These are phyloP conservation scores for Sporothrix brasiliensis DNA, from an alignment of 2,329 filamentous ascomycete species.

Conservation along the genomic window DNA sequence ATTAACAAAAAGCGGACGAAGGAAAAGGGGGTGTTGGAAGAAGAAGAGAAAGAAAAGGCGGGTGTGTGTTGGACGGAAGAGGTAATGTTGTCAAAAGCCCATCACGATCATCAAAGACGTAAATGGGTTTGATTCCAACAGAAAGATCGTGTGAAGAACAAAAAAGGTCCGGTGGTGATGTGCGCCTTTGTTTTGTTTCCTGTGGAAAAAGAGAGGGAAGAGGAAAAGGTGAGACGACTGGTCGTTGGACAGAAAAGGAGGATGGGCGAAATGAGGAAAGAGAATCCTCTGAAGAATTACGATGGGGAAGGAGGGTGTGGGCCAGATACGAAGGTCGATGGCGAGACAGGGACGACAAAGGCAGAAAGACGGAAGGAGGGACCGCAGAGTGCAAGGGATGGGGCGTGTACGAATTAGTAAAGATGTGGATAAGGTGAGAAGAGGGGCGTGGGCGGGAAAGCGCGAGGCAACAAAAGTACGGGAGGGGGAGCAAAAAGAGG, in stretches of 20 bases:
- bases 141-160: conserved; percentile 22
- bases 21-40: conserved; percentile 38
- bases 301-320: conserved; percentile 29
- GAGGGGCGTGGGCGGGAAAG: conserved; percentile 21
- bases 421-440: not conserved
- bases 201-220: conserved; percentile 12
- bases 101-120: conserved; percentile 29
- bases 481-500: conserved; percentile 4
- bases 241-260: not conserved
- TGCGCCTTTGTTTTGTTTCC: conserved; percentile 27
- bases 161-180: conserved; percentile 26
- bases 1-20: conserved; percentile 38
- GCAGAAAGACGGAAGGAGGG: conserved; percentile 13
- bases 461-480: not conserved
- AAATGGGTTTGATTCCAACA: conserved; percentile 10
- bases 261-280: conserved; percentile 9
- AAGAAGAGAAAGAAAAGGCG: conserved; percentile 37
- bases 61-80: not conserved
- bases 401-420: not conserved
- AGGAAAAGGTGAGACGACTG: not conserved
- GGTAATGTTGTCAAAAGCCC: conserved; percentile 28
- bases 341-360: conserved; percentile 16
- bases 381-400: not conserved
- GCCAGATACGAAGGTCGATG: conserved; percentile 10
- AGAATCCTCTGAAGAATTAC: conserved; percentile 34